Conservation (phyloP, 2,329 filamentous ascomycete genomes). For the Penicillium sp. region DNA sequence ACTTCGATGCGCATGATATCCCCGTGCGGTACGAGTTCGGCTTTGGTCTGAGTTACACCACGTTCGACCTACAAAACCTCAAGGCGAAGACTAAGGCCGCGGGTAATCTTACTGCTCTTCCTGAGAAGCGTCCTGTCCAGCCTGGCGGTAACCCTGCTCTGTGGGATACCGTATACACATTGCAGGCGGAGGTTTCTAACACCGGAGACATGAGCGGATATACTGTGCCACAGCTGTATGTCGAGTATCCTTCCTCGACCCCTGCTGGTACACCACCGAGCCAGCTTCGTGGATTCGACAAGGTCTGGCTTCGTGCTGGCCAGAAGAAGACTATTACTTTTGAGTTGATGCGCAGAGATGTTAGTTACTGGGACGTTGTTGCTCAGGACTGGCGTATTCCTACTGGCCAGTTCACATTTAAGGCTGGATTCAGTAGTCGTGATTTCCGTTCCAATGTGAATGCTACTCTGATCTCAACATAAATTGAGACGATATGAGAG, state of each 20-base stretch:
- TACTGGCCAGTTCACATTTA: constrained; percentile 7
- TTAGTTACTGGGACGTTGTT: constrained; percentile 26
- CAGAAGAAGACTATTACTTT: constrained; percentile 46
- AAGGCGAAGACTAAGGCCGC: neutral
- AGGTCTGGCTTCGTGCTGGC: constrained; percentile 46
- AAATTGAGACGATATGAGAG: neutral
- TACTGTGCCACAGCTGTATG: constrained; percentile 57
- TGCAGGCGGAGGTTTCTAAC: constrained; percentile 53
- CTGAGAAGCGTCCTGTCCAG: constrained; percentile 17
- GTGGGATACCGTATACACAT: constrained; percentile 52
- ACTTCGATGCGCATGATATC: constrained; percentile 53
- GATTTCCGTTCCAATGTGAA: constrained; percentile 8
- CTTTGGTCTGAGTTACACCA: constrained; percentile 49
- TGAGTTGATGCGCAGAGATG: constrained; percentile 41
- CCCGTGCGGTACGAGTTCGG: constrained; percentile 57
- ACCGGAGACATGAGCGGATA: constrained; percentile 50
- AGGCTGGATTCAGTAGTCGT: constrained; percentile 11
- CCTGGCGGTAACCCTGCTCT: constrained; percentile 58
- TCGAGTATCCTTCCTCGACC: constrained; percentile 42
- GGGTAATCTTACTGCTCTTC: constrained; percentile 8
- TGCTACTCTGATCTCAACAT: constrained; percentile 6
- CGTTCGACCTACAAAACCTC: constrained; percentile 22
- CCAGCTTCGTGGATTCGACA: constrained; percentile 55
- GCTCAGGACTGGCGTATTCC: constrained; percentile 15
- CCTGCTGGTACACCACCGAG: constrained; percentile 23